Evolutionary conservation across 352 stramenopile genomes (phyloP).

Genomic region (Globisporangium recalcitrans): DNA sequence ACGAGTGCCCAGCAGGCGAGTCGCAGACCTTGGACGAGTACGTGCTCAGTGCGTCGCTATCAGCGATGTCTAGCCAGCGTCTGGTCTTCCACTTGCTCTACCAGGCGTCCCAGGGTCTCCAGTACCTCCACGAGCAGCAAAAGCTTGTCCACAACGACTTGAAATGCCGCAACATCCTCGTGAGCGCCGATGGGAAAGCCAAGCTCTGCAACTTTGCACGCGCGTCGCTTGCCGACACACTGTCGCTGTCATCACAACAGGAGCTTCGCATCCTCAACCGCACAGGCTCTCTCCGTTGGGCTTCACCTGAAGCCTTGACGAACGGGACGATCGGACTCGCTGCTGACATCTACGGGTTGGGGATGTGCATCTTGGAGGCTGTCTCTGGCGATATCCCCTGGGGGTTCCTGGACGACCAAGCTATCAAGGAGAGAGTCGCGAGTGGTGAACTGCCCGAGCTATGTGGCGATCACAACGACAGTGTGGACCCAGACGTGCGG

Average conservation of each 20-base stretch:
- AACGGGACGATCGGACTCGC: constrained; percentile 6
- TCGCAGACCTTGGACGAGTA: constrained; percentile 52
- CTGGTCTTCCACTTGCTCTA: constrained; percentile 37
- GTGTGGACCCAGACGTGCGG: not conserved
- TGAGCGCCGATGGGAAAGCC: constrained; percentile 52
- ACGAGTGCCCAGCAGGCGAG: constrained; percentile 31
- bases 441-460: constrained; percentile 34
- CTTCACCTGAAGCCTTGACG: constrained; percentile 40
- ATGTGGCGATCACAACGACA: constrained; percentile 10
- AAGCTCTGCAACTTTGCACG: constrained; percentile 36
- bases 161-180: constrained; percentile 48
- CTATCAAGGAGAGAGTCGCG: constrained; percentile 36
- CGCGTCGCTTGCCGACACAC: not conserved
- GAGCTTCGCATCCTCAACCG: not conserved
- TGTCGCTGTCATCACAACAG: not conserved
- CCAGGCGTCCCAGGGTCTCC: constrained; percentile 41
- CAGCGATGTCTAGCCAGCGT: constrained; percentile 20
- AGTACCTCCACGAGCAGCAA: constrained; percentile 47
- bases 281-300: constrained; percentile 38
- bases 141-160: constrained; percentile 46
- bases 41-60: constrained; percentile 24
- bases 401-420: constrained; percentile 41
- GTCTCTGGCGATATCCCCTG: constrained; percentile 55
- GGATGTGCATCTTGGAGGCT: constrained; percentile 61
- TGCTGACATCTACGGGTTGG: constrained; percentile 59